Evolutionary conservation across 2,329 filamentous ascomycete species (phyloP).

Genomic region (Epicoccum nigrum): DNA sequence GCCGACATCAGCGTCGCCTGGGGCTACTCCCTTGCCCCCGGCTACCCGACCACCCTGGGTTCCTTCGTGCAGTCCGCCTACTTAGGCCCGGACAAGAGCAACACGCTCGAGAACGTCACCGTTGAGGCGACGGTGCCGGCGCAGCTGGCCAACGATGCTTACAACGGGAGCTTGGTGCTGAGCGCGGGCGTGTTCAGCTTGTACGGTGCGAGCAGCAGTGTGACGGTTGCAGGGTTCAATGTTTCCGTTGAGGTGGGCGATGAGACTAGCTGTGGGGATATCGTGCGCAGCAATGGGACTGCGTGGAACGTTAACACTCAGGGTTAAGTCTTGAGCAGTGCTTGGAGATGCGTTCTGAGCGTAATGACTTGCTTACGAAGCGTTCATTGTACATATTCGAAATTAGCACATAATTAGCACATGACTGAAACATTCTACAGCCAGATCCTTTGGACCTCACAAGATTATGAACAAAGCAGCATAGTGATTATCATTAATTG

Average conservation of each 20-base stretch:
- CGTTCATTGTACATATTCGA: background rate
- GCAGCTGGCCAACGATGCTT: slow-evolving; percentile 8
- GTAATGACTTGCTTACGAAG: background rate
- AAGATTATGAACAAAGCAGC: too few species aligned
- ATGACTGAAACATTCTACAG: too few species aligned
- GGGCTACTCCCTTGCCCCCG: slow-evolving; percentile 40
- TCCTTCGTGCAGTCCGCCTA: slow-evolving; percentile 39
- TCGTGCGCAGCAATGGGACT: slow-evolving; percentile 16
- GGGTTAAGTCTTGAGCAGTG: background rate
- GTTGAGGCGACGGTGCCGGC: slow-evolving; percentile 25
- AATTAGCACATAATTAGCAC: too few species aligned
- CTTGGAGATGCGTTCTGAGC: background rate
- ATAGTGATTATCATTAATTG: too few species aligned
- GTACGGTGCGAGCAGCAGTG: slow-evolving; percentile 28
- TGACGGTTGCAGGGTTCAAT: slow-evolving; percentile 27
- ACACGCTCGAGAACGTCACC: slow-evolving; percentile 33
- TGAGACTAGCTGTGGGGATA: slow-evolving; percentile 16
- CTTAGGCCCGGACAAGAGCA: slow-evolving; percentile 45
- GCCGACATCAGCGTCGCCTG: slow-evolving; percentile 55
- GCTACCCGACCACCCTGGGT: slow-evolving; percentile 42
- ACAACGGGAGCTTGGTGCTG: slow-evolving; percentile 23
- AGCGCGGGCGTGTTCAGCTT: slow-evolving; percentile 35
- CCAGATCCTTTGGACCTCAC: too few species aligned
- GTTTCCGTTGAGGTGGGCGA: slow-evolving; percentile 27
- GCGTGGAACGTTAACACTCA: slow-evolving; percentile 15